Base-by-base conservation (phyloP, 2,329 filamentous ascomycete genomes). In the Penicillium rolfsii region DNA sequence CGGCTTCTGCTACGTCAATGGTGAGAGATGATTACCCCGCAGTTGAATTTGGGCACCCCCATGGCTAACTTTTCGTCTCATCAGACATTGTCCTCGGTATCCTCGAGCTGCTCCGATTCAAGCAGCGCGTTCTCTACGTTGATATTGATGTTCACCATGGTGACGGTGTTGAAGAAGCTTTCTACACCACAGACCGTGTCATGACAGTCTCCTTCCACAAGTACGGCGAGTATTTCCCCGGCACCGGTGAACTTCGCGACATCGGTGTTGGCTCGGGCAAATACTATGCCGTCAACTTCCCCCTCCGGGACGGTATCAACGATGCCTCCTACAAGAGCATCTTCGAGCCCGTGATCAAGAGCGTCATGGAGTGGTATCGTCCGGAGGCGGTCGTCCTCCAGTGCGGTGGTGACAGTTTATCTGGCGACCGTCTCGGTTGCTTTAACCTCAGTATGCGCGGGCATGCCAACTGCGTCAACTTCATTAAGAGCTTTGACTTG, bases 1-100 rank as follows among this genome's bases (percentile, higher is more conserved):
- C 50, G 95, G 95, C 0, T 99, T 99, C 77, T 99, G 95, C 79
- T 99, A 99, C 78, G 94, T 98, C 80, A 99, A 99, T 77, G 94
- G 76, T 79, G 71, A 62, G 69, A 54, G n/a, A 9, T 46, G 8
- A 38, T 30, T 40, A 7, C 14, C 24, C 26, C 2, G 2, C 50
- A 36, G 36, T 50, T 28, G 22, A 54, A 14, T 24, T 33, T 33
- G 8, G 30, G 22, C 1, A 4, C n/a, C n/a, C n/a, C 46, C n/a
- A 4, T 35, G 14, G 58, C 63, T 73, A 59, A 73, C 19, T 14
- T 26, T 35, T 59, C 14, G 24, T 49, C 11, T 36, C 22, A 22
- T 22, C 67, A 87, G 86, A 89, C 69, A 89, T 89, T 67, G 86
- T 89, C 19, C 82, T 89, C 38, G 86, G 85, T 48, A 89, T 89